Base-by-base conservation (phyloP, 2,329 filamentous ascomycete species). In the Colletotrichum aenigma region DNA sequence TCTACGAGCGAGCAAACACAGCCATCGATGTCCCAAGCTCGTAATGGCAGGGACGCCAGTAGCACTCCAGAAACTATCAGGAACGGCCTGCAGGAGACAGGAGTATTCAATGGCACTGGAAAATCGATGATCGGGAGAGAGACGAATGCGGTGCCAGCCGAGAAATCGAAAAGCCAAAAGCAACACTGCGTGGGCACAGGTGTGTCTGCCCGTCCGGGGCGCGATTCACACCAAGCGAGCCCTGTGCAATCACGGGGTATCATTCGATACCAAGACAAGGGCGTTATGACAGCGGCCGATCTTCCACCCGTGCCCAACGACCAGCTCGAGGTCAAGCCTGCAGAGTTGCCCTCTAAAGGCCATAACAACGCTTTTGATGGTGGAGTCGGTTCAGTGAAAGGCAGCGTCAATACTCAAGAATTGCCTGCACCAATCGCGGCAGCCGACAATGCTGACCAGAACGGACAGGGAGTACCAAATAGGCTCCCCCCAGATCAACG, bases 211-310 rank as follows among this genome's bases (percentile, higher is more conserved):
- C 21, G 13, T 18, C 30, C 9, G 30, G 34, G 24, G 10, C 12
- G 24, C n/a, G 34, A 28, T 28, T 24, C 21, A 18, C 38, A 16
- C 30, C 21, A n/a, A n/a, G 21, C 16, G 9, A 32, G n/a, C 26
- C n/a, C 15, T 12, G 15, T 21, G 12, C n/a, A 32, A 36, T 24
- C 18, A 15, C 43, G 38, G 7, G 21, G 4, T 4, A 78, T 79
- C 21, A 28, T 80, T 24, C 75, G 69, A 5, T 80, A 80, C 30
- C 48, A 73, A 13, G 80, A 81, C 32, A 75, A 76, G 48, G 75
- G 72, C n/a, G 66, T 76, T 4, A 78, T 71, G 65, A 69, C 70
- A 26, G 64, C 56, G 9, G 32, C 72, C 2, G 58, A 66, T 38
- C 30, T 69, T 52, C 10, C 21, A 15, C 36, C 26, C 8, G 10